Conservation (phyloP, 164 flowering plant genomes). For the Berberis vulgaris region DNA sequence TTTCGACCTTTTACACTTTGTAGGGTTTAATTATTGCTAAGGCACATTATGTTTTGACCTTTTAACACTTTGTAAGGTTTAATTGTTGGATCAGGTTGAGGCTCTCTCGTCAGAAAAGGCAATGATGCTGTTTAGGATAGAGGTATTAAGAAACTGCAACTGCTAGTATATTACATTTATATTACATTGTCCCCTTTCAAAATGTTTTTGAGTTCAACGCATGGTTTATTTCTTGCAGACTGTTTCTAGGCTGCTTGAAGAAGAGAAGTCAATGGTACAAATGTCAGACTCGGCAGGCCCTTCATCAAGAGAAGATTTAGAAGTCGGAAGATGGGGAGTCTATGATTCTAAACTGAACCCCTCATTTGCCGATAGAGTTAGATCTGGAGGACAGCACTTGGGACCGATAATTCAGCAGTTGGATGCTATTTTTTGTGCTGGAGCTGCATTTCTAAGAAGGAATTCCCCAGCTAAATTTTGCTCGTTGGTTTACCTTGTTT, state of each 20-base stretch:
- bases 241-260: slow-evolving; percentile 63
- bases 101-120: slow-evolving; percentile 91
- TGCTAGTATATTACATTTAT: too few species aligned
- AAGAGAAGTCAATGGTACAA: slow-evolving; percentile 29
- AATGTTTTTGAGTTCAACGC: background rate
- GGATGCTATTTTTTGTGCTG: slow-evolving; percentile 63
- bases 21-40: too few species aligned
- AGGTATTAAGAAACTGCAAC: slow-evolving; percentile 36
- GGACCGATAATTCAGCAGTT: slow-evolving; percentile 58
- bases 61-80: slow-evolving; percentile 3
- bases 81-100: slow-evolving; percentile 60
- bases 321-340: slow-evolving; percentile 47
- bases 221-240: slow-evolving; percentile 36
- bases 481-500: slow-evolving; percentile 54
- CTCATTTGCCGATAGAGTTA: slow-evolving; percentile 40
- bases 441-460: slow-evolving; percentile 56
- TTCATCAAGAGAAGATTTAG: slow-evolving; percentile 46
- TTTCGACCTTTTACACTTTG: too few species aligned
- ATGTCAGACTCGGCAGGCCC: slow-evolving; percentile 21
- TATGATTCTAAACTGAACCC: slow-evolving; percentile 40
- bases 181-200: background rate
- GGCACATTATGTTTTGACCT: background rate
- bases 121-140: slow-evolving; percentile 61
- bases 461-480: slow-evolving; percentile 58
- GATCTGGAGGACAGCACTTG: slow-evolving; percentile 50